A percentile compares a stretch with the other conserved stretches of the same genome.
These are phyloP conservation scores for Mycena venus DNA, from an alignment of 768 basidiomycete genomes.

Conservation along the genomic window DNA sequence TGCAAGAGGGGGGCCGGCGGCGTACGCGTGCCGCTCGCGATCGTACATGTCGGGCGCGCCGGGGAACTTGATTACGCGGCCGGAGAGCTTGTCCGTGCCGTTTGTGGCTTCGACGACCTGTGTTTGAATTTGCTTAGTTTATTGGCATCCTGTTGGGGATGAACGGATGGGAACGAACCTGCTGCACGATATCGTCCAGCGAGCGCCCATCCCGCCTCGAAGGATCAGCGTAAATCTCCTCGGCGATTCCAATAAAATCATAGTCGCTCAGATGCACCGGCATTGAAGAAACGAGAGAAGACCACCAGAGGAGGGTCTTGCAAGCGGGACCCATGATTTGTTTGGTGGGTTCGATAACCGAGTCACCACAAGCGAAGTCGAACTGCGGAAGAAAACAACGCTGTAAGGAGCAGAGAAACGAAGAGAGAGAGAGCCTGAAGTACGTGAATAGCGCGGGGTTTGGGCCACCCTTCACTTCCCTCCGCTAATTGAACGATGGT, in stretches of 20 bases:
- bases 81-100: conserved; percentile 15
- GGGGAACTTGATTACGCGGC: neutral
- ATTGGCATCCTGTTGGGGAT: neutral
- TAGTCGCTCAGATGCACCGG: conserved; percentile 12
- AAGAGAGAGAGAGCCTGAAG: neutral
- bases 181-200: neutral
- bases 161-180: neutral
- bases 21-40: conserved; percentile 16
- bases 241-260: conserved; percentile 2
- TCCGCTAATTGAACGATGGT: neutral
- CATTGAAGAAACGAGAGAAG: neutral
- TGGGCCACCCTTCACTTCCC: conserved; percentile 6
- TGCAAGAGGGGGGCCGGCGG: neutral
- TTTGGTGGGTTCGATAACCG: neutral
- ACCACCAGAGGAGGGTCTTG: conserved; percentile 15
- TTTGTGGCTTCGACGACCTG: conserved; percentile 10
- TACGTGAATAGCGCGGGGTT: conserved; percentile 21
- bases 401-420: neutral
- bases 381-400: neutral
- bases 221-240: conserved; percentile 20
- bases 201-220: neutral
- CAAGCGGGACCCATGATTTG: conserved; percentile 10
- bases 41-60: conserved; percentile 24
- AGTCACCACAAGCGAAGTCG: neutral
- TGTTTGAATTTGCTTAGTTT: neutral